Conservation (phyloP, 176 grass and related monocot genomes). For the Thinopyrum elongatum region DNA sequence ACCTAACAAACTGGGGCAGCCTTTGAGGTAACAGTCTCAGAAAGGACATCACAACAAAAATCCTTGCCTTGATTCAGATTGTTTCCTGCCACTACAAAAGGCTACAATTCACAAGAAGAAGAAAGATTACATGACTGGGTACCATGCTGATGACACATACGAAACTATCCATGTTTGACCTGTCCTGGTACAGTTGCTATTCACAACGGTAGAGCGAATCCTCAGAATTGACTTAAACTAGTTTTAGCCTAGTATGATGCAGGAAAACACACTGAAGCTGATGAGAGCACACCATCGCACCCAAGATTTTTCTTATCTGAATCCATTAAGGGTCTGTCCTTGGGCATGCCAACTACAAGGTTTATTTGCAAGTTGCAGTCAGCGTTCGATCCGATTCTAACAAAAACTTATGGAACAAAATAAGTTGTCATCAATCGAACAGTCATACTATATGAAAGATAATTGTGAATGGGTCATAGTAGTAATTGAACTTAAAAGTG, state of each 20-base stretch:
- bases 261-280: no score
- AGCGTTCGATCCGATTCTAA: not conserved
- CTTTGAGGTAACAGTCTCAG: constrained; percentile 45
- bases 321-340: not conserved
- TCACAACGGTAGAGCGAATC: no score
- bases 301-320: no score
- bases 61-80: not conserved
- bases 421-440: not conserved
- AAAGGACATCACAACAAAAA: constrained; percentile 25
- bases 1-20: constrained; percentile 41
- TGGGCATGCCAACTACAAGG: not conserved
- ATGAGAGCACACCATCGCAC: no score
- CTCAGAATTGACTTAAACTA: no score
- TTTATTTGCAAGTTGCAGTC: not conserved
- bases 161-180: no score
- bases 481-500: not conserved
- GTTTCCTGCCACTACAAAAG: not conserved
- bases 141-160: no score
- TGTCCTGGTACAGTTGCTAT: no score
- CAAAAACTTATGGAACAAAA: not conserved
- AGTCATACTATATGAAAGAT: not conserved
- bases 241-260: no score
- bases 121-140: no score
- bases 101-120: not conserved
- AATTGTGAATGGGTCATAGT: not conserved